Percentiles rank a stretch among this genome's conserved stretches.
phyloP scores from a whole-genome alignment of 2,329 filamentous ascomycete genomes.

The Cadophora gregata region DNA sequence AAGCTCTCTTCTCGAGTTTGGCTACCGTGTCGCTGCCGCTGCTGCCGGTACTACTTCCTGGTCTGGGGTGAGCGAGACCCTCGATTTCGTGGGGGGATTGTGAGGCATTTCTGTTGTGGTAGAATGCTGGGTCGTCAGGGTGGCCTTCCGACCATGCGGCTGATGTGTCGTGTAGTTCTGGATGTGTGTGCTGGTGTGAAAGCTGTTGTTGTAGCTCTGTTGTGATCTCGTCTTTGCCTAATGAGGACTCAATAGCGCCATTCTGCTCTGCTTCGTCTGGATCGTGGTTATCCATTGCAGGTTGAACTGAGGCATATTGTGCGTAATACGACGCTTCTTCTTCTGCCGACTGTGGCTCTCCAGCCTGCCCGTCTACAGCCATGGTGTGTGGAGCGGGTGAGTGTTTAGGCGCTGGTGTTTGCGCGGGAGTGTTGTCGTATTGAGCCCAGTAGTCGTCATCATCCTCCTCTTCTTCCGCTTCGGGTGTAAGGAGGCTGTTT shows the following conservation, averaged over 20 bases:
- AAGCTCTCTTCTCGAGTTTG: conserved; percentile 52
- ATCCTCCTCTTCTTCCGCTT: conserved; percentile 58
- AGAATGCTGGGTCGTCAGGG: conserved; percentile 10
- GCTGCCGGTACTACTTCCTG: conserved; percentile 63
- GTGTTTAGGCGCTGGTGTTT: conserved; percentile 65
- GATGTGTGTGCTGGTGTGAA: conserved; percentile 11
- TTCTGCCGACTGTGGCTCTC: conserved; percentile 40
- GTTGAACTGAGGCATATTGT: conserved; percentile 79
- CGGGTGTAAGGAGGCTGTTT: conserved; percentile 31
- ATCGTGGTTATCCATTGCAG: conserved; percentile 80
- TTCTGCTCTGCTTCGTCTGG: conserved; percentile 68
- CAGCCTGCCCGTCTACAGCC: conserved; percentile 10
- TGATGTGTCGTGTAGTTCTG: conserved; percentile 27
- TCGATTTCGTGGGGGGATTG: conserved; percentile 22
- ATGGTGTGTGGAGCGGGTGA: conserved; percentile 61
- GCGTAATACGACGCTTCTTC: conserved; percentile 75
- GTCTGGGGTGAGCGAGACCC: conserved; percentile 59
- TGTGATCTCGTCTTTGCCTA: conserved; percentile 51
- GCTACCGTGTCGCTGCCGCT: conserved; percentile 64
- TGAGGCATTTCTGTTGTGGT: conserved; percentile 7
- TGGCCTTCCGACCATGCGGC: conserved; percentile 18
- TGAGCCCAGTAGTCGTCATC: conserved; percentile 82
- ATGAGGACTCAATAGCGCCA: conserved; percentile 51
- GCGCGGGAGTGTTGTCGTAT: conserved; percentile 74
- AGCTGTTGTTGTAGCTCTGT: conserved; percentile 40